These are phyloP conservation scores for Fusarium vanettenii DNA, from an alignment of 2,329 filamentous ascomycete genomes.

Conservation along the genomic window DNA sequence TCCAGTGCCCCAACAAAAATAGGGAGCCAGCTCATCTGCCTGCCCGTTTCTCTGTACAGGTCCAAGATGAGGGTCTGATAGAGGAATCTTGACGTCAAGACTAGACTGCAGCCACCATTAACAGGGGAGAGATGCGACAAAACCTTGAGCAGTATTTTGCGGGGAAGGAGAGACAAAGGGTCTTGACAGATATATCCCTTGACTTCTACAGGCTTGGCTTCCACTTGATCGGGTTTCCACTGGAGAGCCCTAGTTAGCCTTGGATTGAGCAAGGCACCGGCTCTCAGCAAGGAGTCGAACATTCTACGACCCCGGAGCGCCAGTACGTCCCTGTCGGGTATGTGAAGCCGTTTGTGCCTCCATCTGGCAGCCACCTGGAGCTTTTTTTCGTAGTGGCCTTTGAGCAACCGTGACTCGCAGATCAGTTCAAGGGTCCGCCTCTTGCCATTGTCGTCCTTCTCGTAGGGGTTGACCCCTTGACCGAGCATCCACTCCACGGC, in stretches of 20 bases:
- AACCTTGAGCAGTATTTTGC: background rate
- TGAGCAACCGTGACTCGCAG: background rate
- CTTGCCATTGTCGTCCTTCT: background rate
- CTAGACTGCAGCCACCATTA: background rate
- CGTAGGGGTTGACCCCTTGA: background rate
- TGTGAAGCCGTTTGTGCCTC: background rate
- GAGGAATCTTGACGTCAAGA: background rate
- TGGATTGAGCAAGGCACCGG: background rate
- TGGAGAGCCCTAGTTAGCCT: background rate
- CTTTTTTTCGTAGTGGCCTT: background rate
- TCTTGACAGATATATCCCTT: background rate
- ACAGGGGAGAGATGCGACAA: background rate
- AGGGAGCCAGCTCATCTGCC: background rate
- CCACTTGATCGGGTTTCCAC: background rate
- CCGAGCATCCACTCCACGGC: constrained; percentile 1
- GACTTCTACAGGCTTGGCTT: background rate
- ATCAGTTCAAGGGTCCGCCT: background rate
- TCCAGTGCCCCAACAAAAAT: background rate
- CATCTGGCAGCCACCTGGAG: background rate
- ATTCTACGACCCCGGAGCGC: background rate
- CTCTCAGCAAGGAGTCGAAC: background rate
- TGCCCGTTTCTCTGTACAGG: background rate
- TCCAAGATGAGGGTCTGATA: background rate
- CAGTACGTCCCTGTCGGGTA: background rate
- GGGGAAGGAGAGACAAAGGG: background rate